Conservation (phyloP, 805 yeast species). For the Schizosaccharomyces octosporus region DNA sequence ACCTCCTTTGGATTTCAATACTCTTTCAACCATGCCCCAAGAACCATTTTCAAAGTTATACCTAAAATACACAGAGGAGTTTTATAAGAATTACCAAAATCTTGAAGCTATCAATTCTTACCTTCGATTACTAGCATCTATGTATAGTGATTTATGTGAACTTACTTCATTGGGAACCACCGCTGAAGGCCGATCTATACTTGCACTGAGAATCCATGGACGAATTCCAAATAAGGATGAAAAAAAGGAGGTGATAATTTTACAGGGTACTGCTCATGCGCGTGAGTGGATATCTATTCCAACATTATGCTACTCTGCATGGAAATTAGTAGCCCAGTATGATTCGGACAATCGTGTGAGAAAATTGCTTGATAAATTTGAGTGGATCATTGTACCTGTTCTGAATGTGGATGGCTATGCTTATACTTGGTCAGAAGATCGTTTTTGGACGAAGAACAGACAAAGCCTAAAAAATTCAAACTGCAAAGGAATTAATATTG, state of each 20-base stretch:
- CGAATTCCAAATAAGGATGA: neutral
- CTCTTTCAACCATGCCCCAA: no score
- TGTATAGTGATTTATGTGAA: slow-evolving; percentile 39
- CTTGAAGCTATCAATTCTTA: slow-evolving; percentile 46
- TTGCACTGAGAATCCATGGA: slow-evolving; percentile 34
- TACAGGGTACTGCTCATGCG: slow-evolving; percentile 72
- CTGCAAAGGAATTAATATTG: slow-evolving; percentile 70
- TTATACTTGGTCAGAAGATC: slow-evolving; percentile 53
- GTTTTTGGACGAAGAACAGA: slow-evolving; percentile 58
- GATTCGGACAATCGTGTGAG: slow-evolving; percentile 20
- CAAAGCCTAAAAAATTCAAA: slow-evolving; percentile 42
- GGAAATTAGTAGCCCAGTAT: slow-evolving; percentile 24
- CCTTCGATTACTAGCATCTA: slow-evolving; percentile 34
- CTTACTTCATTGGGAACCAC: slow-evolving; percentile 53
- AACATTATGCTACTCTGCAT: slow-evolving; percentile 34
- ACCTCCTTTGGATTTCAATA: no score
- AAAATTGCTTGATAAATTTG: slow-evolving; percentile 29
- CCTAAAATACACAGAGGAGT: slow-evolving; percentile 14
- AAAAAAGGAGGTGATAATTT: slow-evolving; percentile 24
- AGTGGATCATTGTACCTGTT: slow-evolving; percentile 58
- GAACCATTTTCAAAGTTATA: no score
- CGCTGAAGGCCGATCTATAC: slow-evolving; percentile 45
- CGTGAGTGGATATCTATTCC: slow-evolving; percentile 73
- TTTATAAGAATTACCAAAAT: slow-evolving; percentile 47
- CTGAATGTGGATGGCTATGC: slow-evolving; percentile 81